Evolutionary conservation across 768 basidiomycete species (phyloP), one percentile per base, ranked within the genome.

Genomic region (Kwoniella europaea): DNA sequence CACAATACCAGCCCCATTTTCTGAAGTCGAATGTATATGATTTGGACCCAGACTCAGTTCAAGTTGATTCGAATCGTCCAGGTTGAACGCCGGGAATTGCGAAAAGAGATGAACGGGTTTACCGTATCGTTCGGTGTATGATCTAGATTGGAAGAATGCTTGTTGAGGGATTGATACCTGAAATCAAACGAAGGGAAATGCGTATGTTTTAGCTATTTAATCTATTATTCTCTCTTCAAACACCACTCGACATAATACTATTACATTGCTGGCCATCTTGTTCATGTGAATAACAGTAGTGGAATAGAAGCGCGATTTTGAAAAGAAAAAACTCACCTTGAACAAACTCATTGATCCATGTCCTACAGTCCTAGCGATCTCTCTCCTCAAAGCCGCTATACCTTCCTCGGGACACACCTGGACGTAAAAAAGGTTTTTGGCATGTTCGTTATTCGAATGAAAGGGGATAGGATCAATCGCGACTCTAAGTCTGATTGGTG

Each of bases 91-190:
- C 4, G 82, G 78, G 68, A 83, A 83, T 18, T 74, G 59, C 44
- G 75, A 68, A 58, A 82, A 57, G 13, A 83, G 76, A 61, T 80
- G 63, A 29, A 78, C 76, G 4, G 73, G 67, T 10, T 62, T 50
- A 13, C 65, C 60, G 59, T 76, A 81, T 58, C 74, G 67, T 43
- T 69, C 56, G 18, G 67, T 68, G 50, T 81, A 83, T 13, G 71
- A 63, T 43, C 58, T 63, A n/a, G 82, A 71, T 56, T 81, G 79
- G n/a, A 69, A 24, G 27, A 74, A 72, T 10, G 82, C 82, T 60
- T 72, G 72, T 41, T 44, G 65, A 18, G 82, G 82, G 42, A 83
- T 81, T 5, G 67, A 67, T 9, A 80, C 78, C 81, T 82, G 72
- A 13, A 29, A n/a, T 10, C 35, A 35, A 35, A 35, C 35, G 35